Base-by-base conservation (phyloP, 2,329 filamentous ascomycete species). In the Aureobasidium lini region DNA sequence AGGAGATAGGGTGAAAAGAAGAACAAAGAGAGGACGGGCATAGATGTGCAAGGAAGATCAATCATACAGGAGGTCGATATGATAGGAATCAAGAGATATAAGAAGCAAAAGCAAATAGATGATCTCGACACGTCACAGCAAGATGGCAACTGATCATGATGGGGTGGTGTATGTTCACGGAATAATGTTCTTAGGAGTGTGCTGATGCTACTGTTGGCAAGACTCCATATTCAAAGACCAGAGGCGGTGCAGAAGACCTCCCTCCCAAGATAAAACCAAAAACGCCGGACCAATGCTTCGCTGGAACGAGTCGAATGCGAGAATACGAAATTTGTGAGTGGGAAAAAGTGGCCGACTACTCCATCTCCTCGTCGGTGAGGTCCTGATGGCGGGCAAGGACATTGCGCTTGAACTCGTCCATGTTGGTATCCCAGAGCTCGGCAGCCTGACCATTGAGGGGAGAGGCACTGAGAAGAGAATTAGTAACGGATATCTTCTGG, bases 371-470 rank as follows among this genome's bases (percentile, higher is more conserved):
- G 60, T 77, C 76, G 50, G 70, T 72, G 57, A 83, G 73, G 62
- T 84, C 82, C 63, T 81, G 79, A 70, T 87, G 84, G 61, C 84
- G 76, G 6, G 82, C 82, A 56, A 85, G 75, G n/a, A 87, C 83
- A 63, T 84, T 78, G 60, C 84, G 84, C 82, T 96, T 90, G 81
- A 94, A 97, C 73, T 95, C 90, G 47, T 84, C 85, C 39, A 85
- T 80, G 72, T 97, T 85, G 66, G 86, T 90, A 72, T 96, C 93
- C 92, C 94, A 99, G 43, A 99, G 81, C 72, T 96, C 89, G 15
- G 95, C 94, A 32, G 94, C 94, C 75, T 99, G 92, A 61, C 91
- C 95, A 68, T 99, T 99, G 64, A 99, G 79, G 2, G 94, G 94
- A 65, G 90, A 96, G 61, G 94, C 85, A 74, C 93, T 97, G 63